These are phyloP conservation scores for Tetrapisispora phaffii DNA, from an alignment of 805 yeast genomes.

Conservation along the genomic window DNA sequence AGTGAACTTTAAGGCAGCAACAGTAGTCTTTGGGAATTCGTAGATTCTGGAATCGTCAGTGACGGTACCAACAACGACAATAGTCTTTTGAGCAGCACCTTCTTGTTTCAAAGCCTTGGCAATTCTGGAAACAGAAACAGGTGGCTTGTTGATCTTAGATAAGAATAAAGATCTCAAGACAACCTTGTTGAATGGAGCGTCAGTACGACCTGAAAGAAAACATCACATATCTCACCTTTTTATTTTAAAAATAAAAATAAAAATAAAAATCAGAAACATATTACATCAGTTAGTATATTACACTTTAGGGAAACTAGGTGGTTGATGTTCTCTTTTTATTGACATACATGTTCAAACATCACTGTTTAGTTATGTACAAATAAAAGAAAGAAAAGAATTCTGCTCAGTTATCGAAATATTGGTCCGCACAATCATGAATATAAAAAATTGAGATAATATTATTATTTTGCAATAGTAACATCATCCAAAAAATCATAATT, in stretches of 20 bases:
- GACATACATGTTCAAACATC: neutral
- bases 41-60: conserved; percentile 94
- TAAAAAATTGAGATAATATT: neutral
- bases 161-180: conserved; percentile 89
- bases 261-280: conserved; percentile 1
- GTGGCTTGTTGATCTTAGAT: conserved; percentile 99
- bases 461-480: too few relatives aligned
- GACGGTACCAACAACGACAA: conserved; percentile 98
- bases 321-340: conserved; percentile 3
- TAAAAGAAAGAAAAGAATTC: conserved; percentile 27
- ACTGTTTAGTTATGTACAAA: neutral
- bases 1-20: conserved; percentile 99
- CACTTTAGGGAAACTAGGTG: conserved; percentile 1
- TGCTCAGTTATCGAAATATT: conserved; percentile 37
- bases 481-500: conserved; percentile 5
- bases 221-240: neutral
- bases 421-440: conserved; percentile 15
- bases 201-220: conserved; percentile 75
- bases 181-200: conserved; percentile 97
- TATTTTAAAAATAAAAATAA: neutral
- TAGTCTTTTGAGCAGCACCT: conserved; percentile 82
- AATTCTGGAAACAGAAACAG: conserved; percentile 91
- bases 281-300: conserved; percentile 29
- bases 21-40: conserved; percentile 91
- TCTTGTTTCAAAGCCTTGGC: conserved; percentile 71